Base-by-base conservation (phyloP, 805 yeast species). In the Teunomyces lycoperdinae region DNA sequence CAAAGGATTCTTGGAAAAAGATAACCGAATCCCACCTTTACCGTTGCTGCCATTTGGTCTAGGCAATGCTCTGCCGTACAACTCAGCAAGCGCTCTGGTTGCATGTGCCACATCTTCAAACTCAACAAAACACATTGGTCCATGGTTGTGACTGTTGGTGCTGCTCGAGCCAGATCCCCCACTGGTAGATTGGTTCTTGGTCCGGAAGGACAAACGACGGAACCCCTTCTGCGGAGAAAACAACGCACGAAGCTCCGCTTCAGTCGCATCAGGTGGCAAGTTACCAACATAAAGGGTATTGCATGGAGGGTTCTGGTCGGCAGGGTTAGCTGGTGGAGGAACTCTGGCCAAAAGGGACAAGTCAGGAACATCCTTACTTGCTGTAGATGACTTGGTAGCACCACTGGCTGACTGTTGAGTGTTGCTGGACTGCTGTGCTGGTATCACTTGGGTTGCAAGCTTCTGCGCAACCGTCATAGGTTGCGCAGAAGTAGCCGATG, bases 111-210 rank as follows among this genome's bases (percentile, higher is more conserved):
- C 96, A 65, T 92, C 97, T 58, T 94, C 99, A 71, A 94, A 94
- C 73, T 94, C 99, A 46, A 94, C 99, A 76, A 94, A 94, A 68
- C 99, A 94, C 98, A 94, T 94, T 47, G 99, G 99, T 4, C 99
- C 98, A 70, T 87, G 95, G 55, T 80, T 79, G 49, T 68, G 71
- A 38, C 60, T 55, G n/a, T 46, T 48, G 28, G 49, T 27, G 20
- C 45, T 50, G 43, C 49, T 46, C 9, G 62, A 46, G 0, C 59
- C 52, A 13, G 55, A 50, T 3, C 63, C 58, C 10, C 58, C 57
- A 50, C 57, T 50, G 51, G 51, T 50, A 24, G 67, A 53, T 50
- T 63, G 69, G 50, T 66, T 68, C 67, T 90, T 89, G 13, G 95
- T 91, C 58, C 97, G 79, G 74, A 94, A 94, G 14, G 96, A 87